Conservation (phyloP, 352 stramenopile species). For the Peronosclerospora sorghi region DNA sequence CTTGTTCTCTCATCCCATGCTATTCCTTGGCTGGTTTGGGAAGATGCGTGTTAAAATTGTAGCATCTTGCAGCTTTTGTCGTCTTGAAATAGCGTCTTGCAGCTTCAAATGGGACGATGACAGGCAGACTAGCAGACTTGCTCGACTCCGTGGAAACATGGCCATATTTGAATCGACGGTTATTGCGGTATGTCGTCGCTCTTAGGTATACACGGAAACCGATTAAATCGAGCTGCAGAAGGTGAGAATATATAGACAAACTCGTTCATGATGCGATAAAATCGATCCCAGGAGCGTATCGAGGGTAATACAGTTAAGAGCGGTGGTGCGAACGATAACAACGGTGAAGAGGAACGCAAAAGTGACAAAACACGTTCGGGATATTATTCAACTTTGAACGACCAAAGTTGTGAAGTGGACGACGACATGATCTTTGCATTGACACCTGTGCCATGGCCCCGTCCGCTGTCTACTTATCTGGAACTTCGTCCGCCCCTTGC, state of each 20-base stretch:
- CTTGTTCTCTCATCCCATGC: conserved; percentile 12
- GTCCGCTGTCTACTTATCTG: too few relatives aligned
- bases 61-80: not conserved
- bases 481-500: conserved; percentile 5
- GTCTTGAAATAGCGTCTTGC: conserved; percentile 6
- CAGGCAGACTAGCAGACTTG: too few relatives aligned
- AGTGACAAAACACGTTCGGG: too few relatives aligned
- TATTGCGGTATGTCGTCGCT: conserved; percentile 16
- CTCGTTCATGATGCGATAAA: conserved; percentile 9
- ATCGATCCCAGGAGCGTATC: conserved; percentile 3
- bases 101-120: conserved; percentile 9
- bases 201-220: conserved; percentile 4
- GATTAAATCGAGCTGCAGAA: conserved; percentile 13
- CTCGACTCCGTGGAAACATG: not conserved
- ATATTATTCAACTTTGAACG: too few relatives aligned
- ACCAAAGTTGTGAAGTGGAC: too few relatives aligned
- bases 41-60: conserved; percentile 1
- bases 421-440: too few relatives aligned
- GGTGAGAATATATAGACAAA: too few relatives aligned
- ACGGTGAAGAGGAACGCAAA: too few relatives aligned
- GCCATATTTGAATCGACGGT: conserved; percentile 12
- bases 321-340: too few relatives aligned
- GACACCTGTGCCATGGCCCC: too few relatives aligned
- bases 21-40: conserved; percentile 2
- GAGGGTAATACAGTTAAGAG: too few relatives aligned